Evolutionary conservation across 2,329 filamentous ascomycete genomes (phyloP).

Genomic region (Neocucurbitaria cava): DNA sequence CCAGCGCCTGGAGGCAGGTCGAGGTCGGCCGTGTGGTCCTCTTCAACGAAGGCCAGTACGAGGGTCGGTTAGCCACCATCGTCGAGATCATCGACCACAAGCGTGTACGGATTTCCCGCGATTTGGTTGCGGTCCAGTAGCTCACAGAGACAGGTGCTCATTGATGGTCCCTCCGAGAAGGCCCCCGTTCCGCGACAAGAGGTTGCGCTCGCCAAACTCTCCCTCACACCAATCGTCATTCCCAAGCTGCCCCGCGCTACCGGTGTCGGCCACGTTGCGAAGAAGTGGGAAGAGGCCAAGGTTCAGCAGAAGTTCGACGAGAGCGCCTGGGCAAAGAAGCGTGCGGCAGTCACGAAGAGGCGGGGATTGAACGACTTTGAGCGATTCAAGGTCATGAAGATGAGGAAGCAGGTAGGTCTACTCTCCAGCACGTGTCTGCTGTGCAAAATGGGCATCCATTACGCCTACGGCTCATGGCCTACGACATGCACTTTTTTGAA

Average conservation of each 20-base stretch:
- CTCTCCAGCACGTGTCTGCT: not conserved
- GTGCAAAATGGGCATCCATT: not conserved
- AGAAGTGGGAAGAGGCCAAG: conserved; percentile 87
- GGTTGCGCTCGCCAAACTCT: conserved; percentile 79
- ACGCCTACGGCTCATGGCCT: too few relatives aligned
- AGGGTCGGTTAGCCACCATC: conserved; percentile 88
- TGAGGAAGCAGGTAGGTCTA: conserved; percentile 92
- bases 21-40: conserved; percentile 98
- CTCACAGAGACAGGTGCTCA: conserved; percentile 74
- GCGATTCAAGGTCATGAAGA: conserved; percentile 99
- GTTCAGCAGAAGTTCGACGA: conserved; percentile 93
- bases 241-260: conserved; percentile 83
- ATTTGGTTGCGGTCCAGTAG: conserved; percentile 25
- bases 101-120: conserved; percentile 76
- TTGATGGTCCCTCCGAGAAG: conserved; percentile 89
- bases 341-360: conserved; percentile 83
- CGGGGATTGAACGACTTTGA: conserved; percentile 96
- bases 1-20: conserved; percentile 78
- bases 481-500: not conserved
- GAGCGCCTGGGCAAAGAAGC: conserved; percentile 94
- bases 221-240: conserved; percentile 90
- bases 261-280: conserved; percentile 82
- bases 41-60: conserved; percentile 81
- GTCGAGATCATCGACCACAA: conserved; percentile 99
- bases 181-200: conserved; percentile 86